Base-by-base conservation (phyloP, 1,284 basidiomycete genomes). In the Puccinia hordei region DNA sequence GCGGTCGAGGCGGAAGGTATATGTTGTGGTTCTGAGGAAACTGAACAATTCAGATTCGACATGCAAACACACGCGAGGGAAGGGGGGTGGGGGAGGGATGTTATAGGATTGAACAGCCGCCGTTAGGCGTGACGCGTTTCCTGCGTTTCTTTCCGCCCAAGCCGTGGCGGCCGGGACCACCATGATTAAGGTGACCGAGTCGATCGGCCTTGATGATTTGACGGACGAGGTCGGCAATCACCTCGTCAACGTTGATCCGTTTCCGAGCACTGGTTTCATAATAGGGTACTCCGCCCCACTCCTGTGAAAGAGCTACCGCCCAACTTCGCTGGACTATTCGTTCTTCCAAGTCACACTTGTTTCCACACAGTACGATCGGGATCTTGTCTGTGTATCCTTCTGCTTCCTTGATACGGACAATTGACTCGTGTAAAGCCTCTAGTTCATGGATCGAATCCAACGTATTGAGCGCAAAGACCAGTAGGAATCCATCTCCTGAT, bases 361-460 rank as follows among this genome's bases (percentile, higher is more conserved):
- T 94, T 61, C 93, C 93, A 22, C 94, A 93, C 15, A 95, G 89
- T 51, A 95, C 92, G 83, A 95, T 92, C 12, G 93, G 93, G 9
- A 86, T 85, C 17, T 83, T 85, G 41, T 41, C 76, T 30, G 49
- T 74, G 41, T 65, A 68, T 71, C 68, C 91, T 53, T 82, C 74
- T 22, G 82, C 81, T 46, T 84, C 84, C 86, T 92, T 93, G 83
- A 93, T 89, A 57, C 91, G 89, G 81, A 91, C 89, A 81, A 94
- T 93, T 84, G 92, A 92, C 83, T 92, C 91, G 73, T 92, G 89
- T 65, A 94, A 88, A 84, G 88, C 90, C 81, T 93, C 91, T 15
- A 94, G 88, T 84, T 94, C 93, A 82, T 89, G 89, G 74, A 94
- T 87, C 83, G 89, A 91, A 61, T 90, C 89, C 85, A 92, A 90